Evolutionary conservation across 2,329 filamentous ascomycete genomes (phyloP), one percentile per base, ranked within the genome.

Genomic region (Colletotrichum lindemuthianum): DNA sequence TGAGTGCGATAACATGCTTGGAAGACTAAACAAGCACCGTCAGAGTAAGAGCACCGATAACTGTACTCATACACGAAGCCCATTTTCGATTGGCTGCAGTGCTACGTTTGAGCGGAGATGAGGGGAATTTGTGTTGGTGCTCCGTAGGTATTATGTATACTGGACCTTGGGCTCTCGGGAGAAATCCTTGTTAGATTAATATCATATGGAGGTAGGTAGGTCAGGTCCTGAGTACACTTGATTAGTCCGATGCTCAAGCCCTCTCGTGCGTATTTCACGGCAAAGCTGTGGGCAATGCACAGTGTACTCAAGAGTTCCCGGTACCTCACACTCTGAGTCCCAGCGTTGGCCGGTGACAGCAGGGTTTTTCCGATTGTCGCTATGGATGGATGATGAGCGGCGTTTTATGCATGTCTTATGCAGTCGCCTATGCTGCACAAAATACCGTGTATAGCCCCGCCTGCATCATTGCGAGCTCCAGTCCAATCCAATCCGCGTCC

Each of bases 11-110:
- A 44, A 8, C 13, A 44, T 13, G n/a, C 2, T 24, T 6, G 13
- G 48, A 37, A 24, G 10, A 52, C 51, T 51, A 61, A 36, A 65
- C 45, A 47, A 65, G 57, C 58, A 65, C 61, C 36, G 57, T 59
- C 40, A 41, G 41, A 49, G 37, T 34, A 47, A 51, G 61, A 61
- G 39, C 37, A 33, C 32, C 11, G 7, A 24, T 51, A 15, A 56
- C 61, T 56, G 57, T 48, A 61, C 7, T 34, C 15, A 43, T 15
- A 13, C 12, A 43, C 41, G 12, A 8, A 41, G 32, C 24, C 8
- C 9, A 12, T 10, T 24, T 13, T 9, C n/a, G 41, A 24, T 15
- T 37, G 39, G 47, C 16, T 34, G 56, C 45, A 41, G 47, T 15
- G 8, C 12, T 40, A 52, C 58, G 52, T 52, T 55, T 50, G 57